A percentile compares a stretch with the other conserved stretches of the same genome.
phyloP scores from a whole-genome alignment of 2,329 filamentous ascomycete species.

The Intubia oerlemansii region DNA sequence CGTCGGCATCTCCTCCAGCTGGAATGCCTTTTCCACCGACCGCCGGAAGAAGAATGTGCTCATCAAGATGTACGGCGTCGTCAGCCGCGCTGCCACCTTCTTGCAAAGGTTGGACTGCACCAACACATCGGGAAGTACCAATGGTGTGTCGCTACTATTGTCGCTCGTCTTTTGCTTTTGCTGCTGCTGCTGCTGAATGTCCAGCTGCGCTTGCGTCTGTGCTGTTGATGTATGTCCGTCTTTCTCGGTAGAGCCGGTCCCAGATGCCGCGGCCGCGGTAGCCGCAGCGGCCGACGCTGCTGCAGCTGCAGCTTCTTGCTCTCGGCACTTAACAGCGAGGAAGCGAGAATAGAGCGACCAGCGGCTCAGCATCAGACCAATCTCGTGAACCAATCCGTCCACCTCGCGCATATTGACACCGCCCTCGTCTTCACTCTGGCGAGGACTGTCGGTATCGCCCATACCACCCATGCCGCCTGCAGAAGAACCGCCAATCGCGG shows the following conservation, averaged over 20 bases:
- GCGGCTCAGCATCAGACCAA: slow-evolving; percentile 73
- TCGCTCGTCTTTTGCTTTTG: neutral
- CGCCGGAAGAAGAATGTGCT: slow-evolving; percentile 92
- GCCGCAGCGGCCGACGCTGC: neutral
- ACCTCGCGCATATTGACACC: slow-evolving; percentile 93
- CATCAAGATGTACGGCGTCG: slow-evolving; percentile 72
- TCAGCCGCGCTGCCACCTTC: slow-evolving; percentile 56
- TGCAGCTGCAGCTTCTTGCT: neutral
- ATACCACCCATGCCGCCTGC: slow-evolving; percentile 14
- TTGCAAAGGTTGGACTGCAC: slow-evolving; percentile 56
- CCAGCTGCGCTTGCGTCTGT: too few relatives aligned
- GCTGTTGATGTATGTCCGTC: too few relatives aligned
- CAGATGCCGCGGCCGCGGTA: too few relatives aligned
- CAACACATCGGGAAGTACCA: slow-evolving; percentile 54
- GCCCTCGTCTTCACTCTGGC: too few relatives aligned
- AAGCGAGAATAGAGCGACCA: slow-evolving; percentile 91
- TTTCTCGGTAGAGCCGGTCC: too few relatives aligned
- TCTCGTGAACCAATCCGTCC: slow-evolving; percentile 69
- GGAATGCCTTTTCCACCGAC: slow-evolving; percentile 93
- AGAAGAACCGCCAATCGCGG: slow-evolving; percentile 34
- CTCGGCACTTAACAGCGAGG: slow-evolving; percentile 65
- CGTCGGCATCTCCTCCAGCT: slow-evolving; percentile 71
- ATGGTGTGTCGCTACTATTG: too few relatives aligned
- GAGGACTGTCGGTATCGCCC: slow-evolving; percentile 50
- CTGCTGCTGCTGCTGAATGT: neutral